Percentiles rank a stretch among this genome's conserved stretches.
Conservation (phyloP, 495 filamentous ascomycete genomes). For the Lasiosphaeriaceae sp. region DNA sequence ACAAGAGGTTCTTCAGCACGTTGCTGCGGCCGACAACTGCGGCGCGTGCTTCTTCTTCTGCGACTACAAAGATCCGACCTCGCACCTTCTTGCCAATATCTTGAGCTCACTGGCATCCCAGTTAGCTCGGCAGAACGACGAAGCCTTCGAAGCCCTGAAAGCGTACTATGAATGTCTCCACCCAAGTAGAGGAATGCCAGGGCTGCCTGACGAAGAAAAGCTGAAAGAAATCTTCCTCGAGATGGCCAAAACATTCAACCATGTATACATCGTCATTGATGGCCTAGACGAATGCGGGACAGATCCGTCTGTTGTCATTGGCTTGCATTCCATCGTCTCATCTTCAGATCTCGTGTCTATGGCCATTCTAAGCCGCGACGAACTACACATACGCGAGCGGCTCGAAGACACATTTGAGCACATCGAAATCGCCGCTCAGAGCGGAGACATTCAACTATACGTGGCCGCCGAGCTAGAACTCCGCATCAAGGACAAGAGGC, state of each 20-base stretch:
- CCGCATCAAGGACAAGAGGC: not conserved
- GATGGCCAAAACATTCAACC: not conserved
- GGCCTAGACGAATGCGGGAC: not conserved
- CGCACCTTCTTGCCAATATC: constrained; percentile 12
- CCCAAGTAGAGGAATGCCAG: no score
- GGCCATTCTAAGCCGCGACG: not conserved
- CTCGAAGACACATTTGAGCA: not conserved
- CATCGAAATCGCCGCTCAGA: not conserved
- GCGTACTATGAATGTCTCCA: constrained; percentile 20
- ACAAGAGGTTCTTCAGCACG: not conserved
- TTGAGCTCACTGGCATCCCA: constrained; percentile 32
- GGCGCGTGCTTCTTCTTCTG: not conserved
- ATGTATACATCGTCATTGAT: not conserved
- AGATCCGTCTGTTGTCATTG: not conserved
- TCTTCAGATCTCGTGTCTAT: not conserved
- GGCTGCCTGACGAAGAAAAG: no score
- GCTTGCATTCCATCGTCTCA: no score
- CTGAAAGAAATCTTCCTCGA: no score
- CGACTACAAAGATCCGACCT: not conserved
- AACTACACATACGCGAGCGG: not conserved
- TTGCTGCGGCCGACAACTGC: not conserved
- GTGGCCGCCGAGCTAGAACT: not conserved
- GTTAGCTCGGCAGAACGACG: constrained; percentile 30
- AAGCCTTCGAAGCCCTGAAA: constrained; percentile 25
- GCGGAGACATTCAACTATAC: not conserved